These are phyloP conservation scores for Huntiella moniliformis DNA, from an alignment of 2,329 filamentous ascomycete species.

Conservation along the genomic window DNA sequence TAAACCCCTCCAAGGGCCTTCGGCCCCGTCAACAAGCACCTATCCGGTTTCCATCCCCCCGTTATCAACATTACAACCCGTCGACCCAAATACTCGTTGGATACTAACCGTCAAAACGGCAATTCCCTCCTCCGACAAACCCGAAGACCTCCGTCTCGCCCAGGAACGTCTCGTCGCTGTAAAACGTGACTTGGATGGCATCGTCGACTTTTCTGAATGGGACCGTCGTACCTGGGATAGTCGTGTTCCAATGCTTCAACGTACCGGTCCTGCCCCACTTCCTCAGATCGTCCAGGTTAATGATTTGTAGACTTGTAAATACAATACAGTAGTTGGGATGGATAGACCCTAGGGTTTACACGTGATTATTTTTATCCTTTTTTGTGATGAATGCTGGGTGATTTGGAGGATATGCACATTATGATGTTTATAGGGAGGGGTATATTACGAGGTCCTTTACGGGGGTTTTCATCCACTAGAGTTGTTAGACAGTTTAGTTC, in stretches of 20 bases:
- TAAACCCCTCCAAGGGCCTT: slow-evolving; percentile 14
- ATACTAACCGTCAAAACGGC: slow-evolving; percentile 34
- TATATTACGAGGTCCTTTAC: no score
- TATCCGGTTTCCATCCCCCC: slow-evolving; percentile 22
- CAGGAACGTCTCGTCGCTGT: slow-evolving; percentile 31
- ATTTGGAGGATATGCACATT: no score
- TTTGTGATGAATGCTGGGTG: no score
- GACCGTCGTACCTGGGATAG: slow-evolving; percentile 37
- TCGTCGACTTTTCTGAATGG: slow-evolving; percentile 32
- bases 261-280: slow-evolving; percentile 20
- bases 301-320: slow-evolving; percentile 6
- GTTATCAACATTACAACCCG: slow-evolving; percentile 27
- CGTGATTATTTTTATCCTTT: no score
- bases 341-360: no score
- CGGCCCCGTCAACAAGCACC: slow-evolving; percentile 13
- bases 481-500: no score
- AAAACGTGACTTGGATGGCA: slow-evolving; percentile 28
- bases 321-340: no score
- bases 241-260: slow-evolving; percentile 22
- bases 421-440: no score
- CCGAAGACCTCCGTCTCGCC: slow-evolving; percentile 36
- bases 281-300: slow-evolving; percentile 15
- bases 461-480: no score
- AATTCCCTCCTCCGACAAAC: slow-evolving; percentile 36
- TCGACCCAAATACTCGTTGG: slow-evolving; percentile 34